Percentiles rank a stretch among this genome's conserved stretches.
Conservation (phyloP, 202 grass and related monocot genomes). For the Dendrocalamus latiflorus region DNA sequence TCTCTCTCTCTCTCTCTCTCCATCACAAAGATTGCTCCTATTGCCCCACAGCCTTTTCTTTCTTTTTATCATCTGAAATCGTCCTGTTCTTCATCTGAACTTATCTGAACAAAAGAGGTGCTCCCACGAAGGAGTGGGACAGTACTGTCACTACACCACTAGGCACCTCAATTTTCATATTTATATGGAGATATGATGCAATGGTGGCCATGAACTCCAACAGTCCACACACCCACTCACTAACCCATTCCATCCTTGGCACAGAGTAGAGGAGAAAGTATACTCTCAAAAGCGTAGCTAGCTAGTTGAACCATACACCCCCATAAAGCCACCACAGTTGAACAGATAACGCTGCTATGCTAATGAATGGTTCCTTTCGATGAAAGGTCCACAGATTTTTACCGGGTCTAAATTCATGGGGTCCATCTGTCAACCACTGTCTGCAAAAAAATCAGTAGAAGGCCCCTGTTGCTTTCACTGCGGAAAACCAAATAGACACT, state of each 20-base stretch:
- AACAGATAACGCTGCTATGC: background rate
- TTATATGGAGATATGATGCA: background rate
- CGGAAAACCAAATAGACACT: background rate
- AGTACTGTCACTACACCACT: constrained; percentile 10
- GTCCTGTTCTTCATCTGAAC: background rate
- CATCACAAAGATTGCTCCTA: constrained; percentile 2
- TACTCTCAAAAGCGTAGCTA: background rate
- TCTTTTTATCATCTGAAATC: background rate
- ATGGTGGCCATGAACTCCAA: background rate
- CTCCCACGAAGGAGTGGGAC: constrained; percentile 28
- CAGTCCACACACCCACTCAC: constrained; percentile 36
- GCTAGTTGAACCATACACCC: background rate
- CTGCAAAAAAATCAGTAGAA: background rate
- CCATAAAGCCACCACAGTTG: background rate
- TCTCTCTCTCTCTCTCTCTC: background rate
- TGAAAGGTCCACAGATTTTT: no score
- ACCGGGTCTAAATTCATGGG: background rate
- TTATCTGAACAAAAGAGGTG: constrained; percentile 30
- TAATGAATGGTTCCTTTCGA: background rate
- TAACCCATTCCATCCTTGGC: background rate
- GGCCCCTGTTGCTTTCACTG: constrained; percentile 10
- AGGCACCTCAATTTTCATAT: background rate
- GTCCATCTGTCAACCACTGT: background rate
- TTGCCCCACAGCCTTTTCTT: background rate
- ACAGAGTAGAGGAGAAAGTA: background rate